Percentiles rank a stretch among this genome's conserved stretches.
Evolutionary conservation across 2,329 filamentous ascomycete genomes (phyloP).

Genomic region (Lomentospora prolificans): DNA sequence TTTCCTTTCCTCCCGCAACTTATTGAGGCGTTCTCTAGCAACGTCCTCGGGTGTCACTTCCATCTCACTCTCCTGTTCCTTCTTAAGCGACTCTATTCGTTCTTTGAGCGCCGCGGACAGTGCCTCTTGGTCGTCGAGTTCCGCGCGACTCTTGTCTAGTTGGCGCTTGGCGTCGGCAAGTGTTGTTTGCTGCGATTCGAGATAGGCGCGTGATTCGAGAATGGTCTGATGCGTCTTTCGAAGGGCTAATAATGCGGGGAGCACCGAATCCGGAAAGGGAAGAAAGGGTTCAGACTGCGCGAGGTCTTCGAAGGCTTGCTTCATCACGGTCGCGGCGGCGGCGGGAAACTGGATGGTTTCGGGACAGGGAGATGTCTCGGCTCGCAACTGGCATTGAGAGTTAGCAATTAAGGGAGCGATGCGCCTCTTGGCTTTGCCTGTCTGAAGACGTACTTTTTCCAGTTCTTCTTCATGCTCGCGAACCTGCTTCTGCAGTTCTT

Average conservation of each 20-base stretch:
- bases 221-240: constrained; percentile 57
- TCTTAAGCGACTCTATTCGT: constrained; percentile 49
- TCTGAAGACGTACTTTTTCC: constrained; percentile 37
- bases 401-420: not conserved
- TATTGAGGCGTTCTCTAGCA: constrained; percentile 50
- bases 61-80: constrained; percentile 45
- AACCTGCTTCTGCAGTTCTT: constrained; percentile 52
- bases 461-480: constrained; percentile 43
- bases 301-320: constrained; percentile 55
- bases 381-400: constrained; percentile 14
- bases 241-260: constrained; percentile 63
- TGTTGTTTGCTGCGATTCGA: constrained; percentile 33
- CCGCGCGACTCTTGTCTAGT: constrained; percentile 40
- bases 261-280: constrained; percentile 54
- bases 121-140: constrained; percentile 43
- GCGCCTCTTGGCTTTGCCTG: too few relatives aligned
- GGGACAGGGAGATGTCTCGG: constrained; percentile 7
- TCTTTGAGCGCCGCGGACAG: constrained; percentile 43
- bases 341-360: constrained; percentile 7
- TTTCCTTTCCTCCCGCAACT: constrained; percentile 49
- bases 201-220: constrained; percentile 51
- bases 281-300: constrained; percentile 53
- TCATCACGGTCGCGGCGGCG: constrained; percentile 39
- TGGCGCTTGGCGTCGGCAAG: constrained; percentile 33
- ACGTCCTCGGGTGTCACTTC: constrained; percentile 52